Evolutionary conservation across 306 rosid species (phyloP).

Genomic region (Prunus persica): Prunus_persica_NCBIv2 NC_034013.1:16884501-16885000

Average conservation of each 20-base stretch:
- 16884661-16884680: slow-evolving; percentile 81
- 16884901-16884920: slow-evolving; percentile 77
- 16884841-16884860: slow-evolving; percentile 78
- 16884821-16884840: slow-evolving; percentile 77
- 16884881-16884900: slow-evolving; percentile 78
- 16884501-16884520: slow-evolving; percentile 35
- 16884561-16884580: slow-evolving; percentile 65
- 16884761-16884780: slow-evolving; percentile 72
- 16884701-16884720: slow-evolving; percentile 87
- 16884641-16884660: slow-evolving; percentile 70
- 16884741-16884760: slow-evolving; percentile 61
- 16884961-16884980: slow-evolving; percentile 94
- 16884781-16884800: slow-evolving; percentile 77
- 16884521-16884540: slow-evolving; percentile 11
- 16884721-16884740: slow-evolving; percentile 53
- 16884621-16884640: slow-evolving; percentile 71
- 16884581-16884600: slow-evolving; percentile 85
- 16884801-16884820: slow-evolving; percentile 86
- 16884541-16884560: slow-evolving; percentile 32
- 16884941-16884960: slow-evolving; percentile 95
- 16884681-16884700: slow-evolving; percentile 84
- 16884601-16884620: slow-evolving; percentile 67
- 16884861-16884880: slow-evolving; percentile 87
- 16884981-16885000: slow-evolving; percentile 73
- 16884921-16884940: slow-evolving; percentile 82